These are phyloP conservation scores for Russula sp. DNA, from an alignment of 768 basidiomycete genomes.

Conservation along the genomic window DNA sequence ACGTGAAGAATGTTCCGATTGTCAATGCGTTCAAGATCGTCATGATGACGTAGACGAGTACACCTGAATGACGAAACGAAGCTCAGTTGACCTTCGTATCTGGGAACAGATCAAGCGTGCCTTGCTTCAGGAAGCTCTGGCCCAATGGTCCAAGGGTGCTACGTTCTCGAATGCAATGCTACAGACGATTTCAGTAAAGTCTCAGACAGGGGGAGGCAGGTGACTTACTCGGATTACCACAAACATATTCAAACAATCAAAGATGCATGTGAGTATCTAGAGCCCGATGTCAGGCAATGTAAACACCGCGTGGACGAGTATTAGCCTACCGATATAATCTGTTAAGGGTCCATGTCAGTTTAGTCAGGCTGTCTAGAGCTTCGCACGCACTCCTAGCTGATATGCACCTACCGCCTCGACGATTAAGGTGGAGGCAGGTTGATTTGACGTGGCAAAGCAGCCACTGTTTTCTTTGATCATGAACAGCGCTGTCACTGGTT, in stretches of 20 bases:
- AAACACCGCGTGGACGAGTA: not conserved
- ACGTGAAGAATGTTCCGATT: constrained; percentile 18
- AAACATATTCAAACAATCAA: constrained; percentile 14
- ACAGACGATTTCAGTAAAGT: not conserved
- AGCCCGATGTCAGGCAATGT: not conserved
- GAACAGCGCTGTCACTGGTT: constrained; percentile 9
- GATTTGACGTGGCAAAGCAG: constrained; percentile 13
- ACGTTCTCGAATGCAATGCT: constrained; percentile 17
- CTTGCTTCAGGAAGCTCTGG: constrained; percentile 17
- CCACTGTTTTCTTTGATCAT: not conserved
- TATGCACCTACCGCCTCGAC: not conserved
- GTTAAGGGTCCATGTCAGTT: not conserved
- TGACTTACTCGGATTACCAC: constrained; percentile 6
- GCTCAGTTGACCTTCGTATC: not conserved
- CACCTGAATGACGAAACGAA: constrained; percentile 8
- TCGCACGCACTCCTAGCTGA: constrained; percentile 15
- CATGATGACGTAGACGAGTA: constrained; percentile 18
- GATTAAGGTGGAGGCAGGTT: not conserved
- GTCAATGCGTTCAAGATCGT: constrained; percentile 18
- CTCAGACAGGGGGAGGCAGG: not conserved
- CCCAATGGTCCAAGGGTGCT: constrained; percentile 13
- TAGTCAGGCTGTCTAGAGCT: not conserved
- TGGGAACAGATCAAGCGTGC: not conserved
- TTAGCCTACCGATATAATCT: constrained; percentile 11
- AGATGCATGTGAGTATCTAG: constrained; percentile 6